Base-by-base conservation (phyloP, 805 yeast genomes). In the Metschnikowia peoriensis region DNA sequence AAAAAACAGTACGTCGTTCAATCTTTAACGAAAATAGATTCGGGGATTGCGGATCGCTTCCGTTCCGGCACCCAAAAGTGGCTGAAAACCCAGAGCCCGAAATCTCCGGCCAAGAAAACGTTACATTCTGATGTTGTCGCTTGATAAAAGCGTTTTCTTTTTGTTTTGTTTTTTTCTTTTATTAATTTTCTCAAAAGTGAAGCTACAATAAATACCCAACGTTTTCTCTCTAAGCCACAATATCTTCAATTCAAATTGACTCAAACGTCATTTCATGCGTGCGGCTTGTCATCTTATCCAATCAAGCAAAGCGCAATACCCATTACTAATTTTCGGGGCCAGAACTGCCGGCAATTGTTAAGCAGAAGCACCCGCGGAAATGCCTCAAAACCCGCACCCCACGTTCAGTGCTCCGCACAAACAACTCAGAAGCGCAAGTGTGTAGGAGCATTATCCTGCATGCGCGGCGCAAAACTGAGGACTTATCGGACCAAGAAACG, bases 331-430 rank as follows among this genome's bases (percentile, higher is more conserved):
- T 7, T 2, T 27, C 17, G 16, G 44, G 17, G 11, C 37, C 10
- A 28, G 44, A 27, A 22, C 14, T 14, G 45, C 14, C n/a, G 28
- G 37, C 15, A 28, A 28, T 14, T 6, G 45, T 34, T 11, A 22
- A 6, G 29, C n/a, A 8, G 28, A 7, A 8, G 29, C 28, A 29
- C 28, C 15, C 43, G 43, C 44, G n/a, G 28, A 28, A 27, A 41
- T 9, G 28, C 15, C 28, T 14, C 44, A 11, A 29, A 10, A 15
- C 11, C n/a, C 49, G 49, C 49, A 46, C 49, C 49, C 49, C 49
- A 46, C 45, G n/a, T 29, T 29, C 34, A 6, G 14, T 14, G 10
- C n/a, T 39, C 22, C 39, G 45, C 50, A 40, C 37, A 47, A 40
- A 17, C 34, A 34, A 35, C 50, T 44, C 50, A 47, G 40, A 16